Evolutionary conservation across 352 stramenopile species (phyloP).

Genomic region (Globisporangium nunn): DNA sequence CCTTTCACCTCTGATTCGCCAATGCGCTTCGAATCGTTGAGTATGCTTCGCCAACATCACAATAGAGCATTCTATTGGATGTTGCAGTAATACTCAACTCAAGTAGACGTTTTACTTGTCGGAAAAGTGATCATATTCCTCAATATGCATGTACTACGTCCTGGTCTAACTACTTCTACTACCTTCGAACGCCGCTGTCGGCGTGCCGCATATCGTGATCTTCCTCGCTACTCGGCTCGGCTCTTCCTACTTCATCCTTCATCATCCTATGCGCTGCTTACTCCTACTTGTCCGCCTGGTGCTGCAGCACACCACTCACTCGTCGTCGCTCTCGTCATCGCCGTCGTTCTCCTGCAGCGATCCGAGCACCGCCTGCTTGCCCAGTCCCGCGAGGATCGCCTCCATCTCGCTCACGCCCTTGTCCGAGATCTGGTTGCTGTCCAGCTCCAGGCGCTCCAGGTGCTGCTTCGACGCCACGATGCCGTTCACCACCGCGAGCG

Average conservation of each 20-base stretch:
- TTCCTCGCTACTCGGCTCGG: too few relatives aligned
- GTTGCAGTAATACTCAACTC: too few relatives aligned
- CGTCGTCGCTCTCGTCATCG: conserved; percentile 54
- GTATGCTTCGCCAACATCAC: too few relatives aligned
- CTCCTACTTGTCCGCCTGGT: neutral
- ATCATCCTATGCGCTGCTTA: neutral
- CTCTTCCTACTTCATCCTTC: too few relatives aligned
- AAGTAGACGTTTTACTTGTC: too few relatives aligned
- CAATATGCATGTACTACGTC: too few relatives aligned
- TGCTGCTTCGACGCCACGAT: conserved; percentile 34
- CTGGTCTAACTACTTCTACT: neutral
- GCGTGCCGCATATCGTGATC: too few relatives aligned
- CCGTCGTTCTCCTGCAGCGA: conserved; percentile 82
- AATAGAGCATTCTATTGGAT: too few relatives aligned
- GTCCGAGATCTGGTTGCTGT: conserved; percentile 73
- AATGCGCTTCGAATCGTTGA: too few relatives aligned
- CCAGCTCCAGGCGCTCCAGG: conserved; percentile 45
- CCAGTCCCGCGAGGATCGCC: conserved; percentile 29
- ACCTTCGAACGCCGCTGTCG: neutral
- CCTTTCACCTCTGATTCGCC: too few relatives aligned
- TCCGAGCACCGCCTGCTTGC: conserved; percentile 49
- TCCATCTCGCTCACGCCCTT: conserved; percentile 45
- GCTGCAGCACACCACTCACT: neutral
- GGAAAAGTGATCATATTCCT: too few relatives aligned
- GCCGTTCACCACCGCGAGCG: conserved; percentile 43